Evolutionary conservation across 331 rosid species (phyloP).

Genomic region (Dryas integrifolia): DNA sequence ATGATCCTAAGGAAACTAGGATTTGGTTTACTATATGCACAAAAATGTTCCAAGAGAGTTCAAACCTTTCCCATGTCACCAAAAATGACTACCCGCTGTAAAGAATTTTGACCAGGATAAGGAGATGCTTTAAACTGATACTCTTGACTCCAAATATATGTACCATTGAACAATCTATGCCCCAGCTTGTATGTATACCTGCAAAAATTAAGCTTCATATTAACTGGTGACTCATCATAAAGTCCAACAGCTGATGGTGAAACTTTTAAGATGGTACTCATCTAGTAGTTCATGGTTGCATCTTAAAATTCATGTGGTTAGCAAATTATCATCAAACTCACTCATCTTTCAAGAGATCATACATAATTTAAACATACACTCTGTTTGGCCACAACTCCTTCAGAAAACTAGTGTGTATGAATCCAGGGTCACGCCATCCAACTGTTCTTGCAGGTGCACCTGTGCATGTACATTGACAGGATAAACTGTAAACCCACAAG

Average conservation of each 20-base stretch:
- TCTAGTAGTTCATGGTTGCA: not conserved
- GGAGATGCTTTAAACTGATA: constrained; percentile 70
- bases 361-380: constrained; percentile 36
- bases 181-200: constrained; percentile 74
- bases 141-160: constrained; percentile 51
- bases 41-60: constrained; percentile 21
- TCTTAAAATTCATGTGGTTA: not conserved
- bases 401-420: constrained; percentile 68
- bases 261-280: not conserved
- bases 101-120: constrained; percentile 79
- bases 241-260: not conserved
- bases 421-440: constrained; percentile 93
- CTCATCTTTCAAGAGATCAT: not conserved
- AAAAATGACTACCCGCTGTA: constrained; percentile 67
- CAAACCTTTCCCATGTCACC: constrained; percentile 93
- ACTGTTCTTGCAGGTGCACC: constrained; percentile 90
- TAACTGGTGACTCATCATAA: constrained; percentile 1
- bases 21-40: not conserved
- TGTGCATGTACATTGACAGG: constrained; percentile 28
- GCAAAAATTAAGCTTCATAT: constrained; percentile 22
- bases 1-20: not conserved
- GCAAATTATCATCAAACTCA: not conserved
- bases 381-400: constrained; percentile 73
- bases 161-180: constrained; percentile 53
- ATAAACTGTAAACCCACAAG: not conserved